A percentile compares a stretch with the other conserved stretches of the same genome.
Evolutionary conservation across 345 rosid genomes (phyloP).

Genomic region (Psidium friedrichsthalianum): DNA sequence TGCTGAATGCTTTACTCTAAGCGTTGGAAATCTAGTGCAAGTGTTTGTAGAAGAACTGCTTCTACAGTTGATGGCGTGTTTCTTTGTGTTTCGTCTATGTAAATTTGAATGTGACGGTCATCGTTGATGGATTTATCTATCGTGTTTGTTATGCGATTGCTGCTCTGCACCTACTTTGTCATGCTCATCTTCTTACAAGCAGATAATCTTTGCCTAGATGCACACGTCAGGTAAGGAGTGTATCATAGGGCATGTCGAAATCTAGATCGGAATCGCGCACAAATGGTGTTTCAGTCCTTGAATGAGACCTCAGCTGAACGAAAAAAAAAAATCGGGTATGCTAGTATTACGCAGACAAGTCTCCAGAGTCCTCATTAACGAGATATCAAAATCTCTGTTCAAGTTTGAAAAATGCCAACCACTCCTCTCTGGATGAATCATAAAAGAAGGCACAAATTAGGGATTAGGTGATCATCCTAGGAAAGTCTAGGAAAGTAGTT

Average conservation of each 20-base stretch:
- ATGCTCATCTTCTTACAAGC: neutral
- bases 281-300: neutral
- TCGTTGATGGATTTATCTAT: neutral
- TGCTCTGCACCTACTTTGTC: neutral
- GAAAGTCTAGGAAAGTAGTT: neutral
- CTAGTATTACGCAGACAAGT: neutral
- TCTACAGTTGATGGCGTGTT: neutral
- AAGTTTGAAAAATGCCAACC: neutral
- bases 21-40: neutral
- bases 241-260: neutral
- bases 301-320: neutral
- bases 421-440: neutral
- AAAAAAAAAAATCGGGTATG: neutral
- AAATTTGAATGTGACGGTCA: neutral
- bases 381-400: neutral
- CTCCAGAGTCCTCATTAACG: neutral
- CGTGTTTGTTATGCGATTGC: neutral
- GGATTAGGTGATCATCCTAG: neutral
- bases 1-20: conserved; percentile 49
- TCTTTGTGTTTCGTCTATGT: neutral
- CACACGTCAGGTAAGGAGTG: neutral
- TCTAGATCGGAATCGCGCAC: neutral
- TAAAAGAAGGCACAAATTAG: neutral
- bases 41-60: neutral
- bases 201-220: neutral